These are phyloP conservation scores for Saturnispora quitensis DNA, from an alignment of 805 yeast species.

Conservation along the genomic window DNA sequence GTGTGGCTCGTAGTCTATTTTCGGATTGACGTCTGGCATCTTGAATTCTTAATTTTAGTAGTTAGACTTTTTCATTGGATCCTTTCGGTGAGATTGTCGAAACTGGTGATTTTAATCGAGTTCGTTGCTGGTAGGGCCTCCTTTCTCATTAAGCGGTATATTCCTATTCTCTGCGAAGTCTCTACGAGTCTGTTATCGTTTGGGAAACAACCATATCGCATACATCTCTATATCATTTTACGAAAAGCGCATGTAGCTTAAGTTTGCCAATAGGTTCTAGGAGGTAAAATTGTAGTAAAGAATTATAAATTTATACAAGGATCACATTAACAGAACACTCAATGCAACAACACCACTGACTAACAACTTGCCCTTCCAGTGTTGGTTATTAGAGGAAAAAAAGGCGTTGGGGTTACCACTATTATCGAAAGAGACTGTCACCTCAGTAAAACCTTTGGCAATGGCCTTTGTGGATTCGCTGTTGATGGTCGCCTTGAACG, in stretches of 20 bases:
- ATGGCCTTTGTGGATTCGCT: constrained; percentile 13
- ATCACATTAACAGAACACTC: constrained; percentile 13
- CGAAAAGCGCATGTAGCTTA: background rate
- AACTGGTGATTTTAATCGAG: constrained; percentile 35
- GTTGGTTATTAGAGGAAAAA: background rate
- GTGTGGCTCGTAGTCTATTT: constrained; percentile 6
- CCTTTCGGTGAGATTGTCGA: background rate
- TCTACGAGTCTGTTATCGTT: constrained; percentile 81
- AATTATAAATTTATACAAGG: background rate
- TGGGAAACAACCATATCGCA: constrained; percentile 99
- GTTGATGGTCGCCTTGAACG: constrained; percentile 6
- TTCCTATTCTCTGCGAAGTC: constrained; percentile 99
- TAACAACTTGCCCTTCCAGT: constrained; percentile 18
- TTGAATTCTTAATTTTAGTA: constrained; percentile 14
- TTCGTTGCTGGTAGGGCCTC: constrained; percentile 48
- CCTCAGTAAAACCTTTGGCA: constrained; percentile 15
- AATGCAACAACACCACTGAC: constrained; percentile 18
- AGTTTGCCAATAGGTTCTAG: background rate
- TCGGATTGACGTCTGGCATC: constrained; percentile 8
- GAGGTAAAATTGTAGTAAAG: constrained; percentile 7
- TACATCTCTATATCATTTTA: constrained; percentile 40
- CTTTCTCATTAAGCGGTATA: constrained; percentile 71
- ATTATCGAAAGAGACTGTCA: constrained; percentile 14
- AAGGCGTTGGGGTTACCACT: constrained; percentile 6
- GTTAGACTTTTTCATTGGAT: constrained; percentile 4